A percentile compares a stretch with the other conserved stretches of the same genome.
phyloP scores from a whole-genome alignment of 768 basidiomycete genomes.

The Leccinellum albellum region DNA sequence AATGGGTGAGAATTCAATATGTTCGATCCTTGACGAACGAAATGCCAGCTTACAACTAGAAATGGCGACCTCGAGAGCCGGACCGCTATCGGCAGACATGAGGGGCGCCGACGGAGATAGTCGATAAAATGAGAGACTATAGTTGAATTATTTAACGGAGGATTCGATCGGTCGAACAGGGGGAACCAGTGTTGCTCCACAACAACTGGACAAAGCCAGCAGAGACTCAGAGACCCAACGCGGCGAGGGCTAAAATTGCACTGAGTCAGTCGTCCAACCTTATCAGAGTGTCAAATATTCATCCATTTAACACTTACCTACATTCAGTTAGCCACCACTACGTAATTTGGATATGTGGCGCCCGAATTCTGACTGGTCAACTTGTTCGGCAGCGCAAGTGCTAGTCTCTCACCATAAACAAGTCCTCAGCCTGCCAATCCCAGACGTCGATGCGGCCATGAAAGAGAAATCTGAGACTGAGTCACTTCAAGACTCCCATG shows the following conservation, averaged over 20 bases:
- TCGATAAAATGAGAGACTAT: neutral
- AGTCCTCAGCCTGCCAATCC: neutral
- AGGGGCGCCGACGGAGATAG: neutral
- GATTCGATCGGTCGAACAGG: neutral
- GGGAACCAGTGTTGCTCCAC: neutral
- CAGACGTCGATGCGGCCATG: neutral
- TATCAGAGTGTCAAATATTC: neutral
- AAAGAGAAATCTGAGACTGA: neutral
- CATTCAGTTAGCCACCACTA: neutral
- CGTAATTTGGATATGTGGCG: neutral
- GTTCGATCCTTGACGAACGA: neutral
- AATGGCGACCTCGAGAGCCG: slow-evolving; percentile 9
- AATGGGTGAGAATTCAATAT: neutral
- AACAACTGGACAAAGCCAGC: neutral
- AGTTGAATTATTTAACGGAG: neutral
- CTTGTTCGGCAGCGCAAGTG: neutral
- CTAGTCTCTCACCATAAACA: neutral
- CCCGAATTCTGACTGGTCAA: neutral
- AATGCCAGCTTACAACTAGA: slow-evolving; percentile 7
- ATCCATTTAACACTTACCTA: neutral
- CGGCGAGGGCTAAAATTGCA: neutral
- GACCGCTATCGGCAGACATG: neutral
- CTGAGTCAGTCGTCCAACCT: neutral
- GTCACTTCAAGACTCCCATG: neutral
- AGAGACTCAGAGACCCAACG: neutral